A percentile compares a stretch with the other conserved stretches of the same genome.
Conservation (phyloP, 352 stramenopile genomes). For the Globisporangium viniferum region DNA sequence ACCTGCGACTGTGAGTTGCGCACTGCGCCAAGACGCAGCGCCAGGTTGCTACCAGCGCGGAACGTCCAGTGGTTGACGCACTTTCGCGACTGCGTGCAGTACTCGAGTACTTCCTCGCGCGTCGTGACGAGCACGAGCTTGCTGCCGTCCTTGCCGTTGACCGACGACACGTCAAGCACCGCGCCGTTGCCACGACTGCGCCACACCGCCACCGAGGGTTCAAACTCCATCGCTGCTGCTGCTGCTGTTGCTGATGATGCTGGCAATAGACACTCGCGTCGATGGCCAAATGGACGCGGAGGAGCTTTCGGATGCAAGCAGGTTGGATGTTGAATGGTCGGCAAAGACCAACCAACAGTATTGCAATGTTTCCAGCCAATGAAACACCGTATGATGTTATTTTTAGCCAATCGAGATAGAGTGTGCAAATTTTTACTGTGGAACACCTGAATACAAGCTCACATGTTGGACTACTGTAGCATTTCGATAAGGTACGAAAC, state of each 20-base stretch:
- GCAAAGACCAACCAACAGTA: slow-evolving; percentile 29
- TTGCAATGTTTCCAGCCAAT: slow-evolving; percentile 6
- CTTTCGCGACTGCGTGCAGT: slow-evolving; percentile 57
- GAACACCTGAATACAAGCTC: not conserved
- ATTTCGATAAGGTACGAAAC: not conserved
- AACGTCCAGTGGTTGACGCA: slow-evolving; percentile 80
- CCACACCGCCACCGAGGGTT: slow-evolving; percentile 62
- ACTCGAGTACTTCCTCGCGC: slow-evolving; percentile 62
- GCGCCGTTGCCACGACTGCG: slow-evolving; percentile 48
- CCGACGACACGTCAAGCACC: slow-evolving; percentile 40
- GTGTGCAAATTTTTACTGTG: not conserved
- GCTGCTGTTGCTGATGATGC: not conserved
- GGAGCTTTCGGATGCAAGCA: not conserved
- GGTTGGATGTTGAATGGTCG: slow-evolving; percentile 8
- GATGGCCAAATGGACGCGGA: slow-evolving; percentile 8
- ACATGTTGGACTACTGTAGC: not conserved
- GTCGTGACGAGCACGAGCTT: slow-evolving; percentile 66
- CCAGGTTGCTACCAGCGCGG: slow-evolving; percentile 40
- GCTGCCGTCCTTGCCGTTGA: slow-evolving; percentile 42
- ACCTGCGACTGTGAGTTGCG: slow-evolving; percentile 53
- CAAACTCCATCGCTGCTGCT: slow-evolving; percentile 55
- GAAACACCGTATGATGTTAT: not conserved
- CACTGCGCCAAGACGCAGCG: slow-evolving; percentile 47
- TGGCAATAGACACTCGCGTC: not conserved
- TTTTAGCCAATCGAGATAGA: not conserved